Base-by-base conservation (phyloP, 1,284 basidiomycete species). In the Golubevia sp. region DNA sequence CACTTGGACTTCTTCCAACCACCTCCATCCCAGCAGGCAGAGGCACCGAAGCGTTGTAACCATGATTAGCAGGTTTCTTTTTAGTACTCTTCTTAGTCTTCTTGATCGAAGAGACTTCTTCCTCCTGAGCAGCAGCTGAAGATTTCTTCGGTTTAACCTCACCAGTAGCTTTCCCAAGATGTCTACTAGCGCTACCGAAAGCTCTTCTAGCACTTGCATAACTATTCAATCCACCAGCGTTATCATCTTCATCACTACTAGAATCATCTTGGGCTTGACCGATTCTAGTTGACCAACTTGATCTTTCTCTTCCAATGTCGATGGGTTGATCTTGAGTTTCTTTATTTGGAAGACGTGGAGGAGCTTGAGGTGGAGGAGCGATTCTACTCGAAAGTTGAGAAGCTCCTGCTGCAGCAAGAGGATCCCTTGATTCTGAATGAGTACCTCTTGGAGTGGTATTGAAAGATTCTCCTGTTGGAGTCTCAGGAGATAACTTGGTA, bases 121-220 rank as follows among this genome's bases (percentile, higher is more conserved):
- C 27, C 30, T 53, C 25, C 5, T 23, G 51, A 4, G 58, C 59
- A 21, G 30, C 59, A 24, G 20, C 61, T 3, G 21, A 3, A 18
- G 2, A 24, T 0, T 18, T 23, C 34, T 44, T 6, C 13, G 67
- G 64, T 64, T 68, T 67, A 54, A 54, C 49, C 8, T 63, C 66
- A 4, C 78, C 78, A 52, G 65, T 77, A 11, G 77, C 76, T 55
- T 72, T 66, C 23, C 77, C 77, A 55, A 66, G 70, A 25, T 71
- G 66, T 5, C 73, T 63, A 21, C 68, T 74, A 3, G 76, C 72
- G 34, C 68, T 73, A 25, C 76, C 69, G 38, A 82, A 79, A 27
- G 75, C 74, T 61, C 71, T 70, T 2, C 79, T 65, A 4, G 79
- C 79, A 2, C 62, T 68, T 23, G 63, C 62, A 64, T 82, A 82